Percentiles rank a stretch among this genome's conserved stretches.
Evolutionary conservation across 257 asterid species (phyloP).

Genomic region (Przewalskia tangutica): DNA sequence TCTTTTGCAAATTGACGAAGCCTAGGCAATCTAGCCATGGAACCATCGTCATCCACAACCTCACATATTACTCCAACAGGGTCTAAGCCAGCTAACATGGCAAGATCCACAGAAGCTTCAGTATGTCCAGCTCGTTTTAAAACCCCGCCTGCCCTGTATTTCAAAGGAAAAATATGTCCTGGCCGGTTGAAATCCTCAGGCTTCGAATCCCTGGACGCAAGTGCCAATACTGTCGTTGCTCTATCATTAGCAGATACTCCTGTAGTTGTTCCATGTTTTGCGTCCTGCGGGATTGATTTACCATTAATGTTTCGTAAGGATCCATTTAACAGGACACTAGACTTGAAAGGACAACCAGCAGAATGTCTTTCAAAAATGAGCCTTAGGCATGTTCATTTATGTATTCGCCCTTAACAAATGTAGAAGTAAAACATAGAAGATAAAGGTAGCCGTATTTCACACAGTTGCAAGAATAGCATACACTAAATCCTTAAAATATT

Average conservation of each 20-base stretch:
- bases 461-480: not conserved
- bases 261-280: conserved; percentile 82
- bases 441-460: not conserved
- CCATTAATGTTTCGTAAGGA: not conserved
- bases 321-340: not conserved
- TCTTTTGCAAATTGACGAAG: conserved; percentile 59
- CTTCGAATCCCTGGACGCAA: conserved; percentile 69
- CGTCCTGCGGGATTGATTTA: conserved; percentile 48
- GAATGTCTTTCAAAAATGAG: not conserved
- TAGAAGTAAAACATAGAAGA: not conserved
- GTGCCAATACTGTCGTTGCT: conserved; percentile 78
- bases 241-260: conserved; percentile 98
- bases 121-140: conserved; percentile 98
- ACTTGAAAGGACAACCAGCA: not conserved
- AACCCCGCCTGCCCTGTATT: conserved; percentile 92
- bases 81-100: conserved; percentile 74
- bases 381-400: not conserved
- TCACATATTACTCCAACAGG: conserved; percentile 88
- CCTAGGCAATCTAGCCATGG: conserved; percentile 93
- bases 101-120: conserved; percentile 93
- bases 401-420: not conserved
- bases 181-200: conserved; percentile 97
- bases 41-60: conserved; percentile 96
- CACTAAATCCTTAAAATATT: not conserved
- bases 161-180: conserved; percentile 93